Evolutionary conservation across 257 asterid species (phyloP).

Genomic region (Pogostemon cablin): DNA sequence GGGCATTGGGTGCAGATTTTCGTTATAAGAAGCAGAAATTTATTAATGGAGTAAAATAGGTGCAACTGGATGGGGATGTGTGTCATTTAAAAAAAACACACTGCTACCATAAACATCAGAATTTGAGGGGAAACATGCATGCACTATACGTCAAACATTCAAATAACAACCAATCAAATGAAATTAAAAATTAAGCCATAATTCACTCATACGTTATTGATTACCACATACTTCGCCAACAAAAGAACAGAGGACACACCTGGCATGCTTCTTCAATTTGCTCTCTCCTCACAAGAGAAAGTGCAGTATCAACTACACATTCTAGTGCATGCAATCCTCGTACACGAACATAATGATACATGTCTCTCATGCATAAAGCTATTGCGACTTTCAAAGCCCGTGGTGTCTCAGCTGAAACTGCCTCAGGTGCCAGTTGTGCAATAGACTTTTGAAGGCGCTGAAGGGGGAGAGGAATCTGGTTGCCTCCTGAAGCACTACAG

Average conservation of each 20-base stretch:
- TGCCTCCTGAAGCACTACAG: constrained; percentile 53
- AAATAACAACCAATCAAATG: constrained; percentile 10
- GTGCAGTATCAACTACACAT: constrained; percentile 70
- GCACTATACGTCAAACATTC: constrained; percentile 9
- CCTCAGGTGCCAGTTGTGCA: constrained; percentile 45
- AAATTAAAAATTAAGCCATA: constrained; percentile 12
- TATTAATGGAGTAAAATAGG: no score
- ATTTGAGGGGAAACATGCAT: not conserved
- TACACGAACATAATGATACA: constrained; percentile 85
- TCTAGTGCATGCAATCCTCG: constrained; percentile 79
- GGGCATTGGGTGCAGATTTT: no score
- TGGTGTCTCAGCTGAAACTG: constrained; percentile 42
- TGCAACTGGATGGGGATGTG: no score
- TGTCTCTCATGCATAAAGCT: constrained; percentile 73
- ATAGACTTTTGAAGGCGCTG: constrained; percentile 59
- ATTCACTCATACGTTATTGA: not conserved
- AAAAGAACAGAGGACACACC: constrained; percentile 49
- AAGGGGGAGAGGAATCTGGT: constrained; percentile 69
- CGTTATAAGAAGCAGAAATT: no score
- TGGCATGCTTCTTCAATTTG: constrained; percentile 82
- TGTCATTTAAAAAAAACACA: no score
- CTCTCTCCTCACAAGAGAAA: constrained; percentile 71
- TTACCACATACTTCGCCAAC: constrained; percentile 18
- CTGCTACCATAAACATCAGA: no score
- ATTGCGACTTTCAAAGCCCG: constrained; percentile 47